A percentile compares a stretch with the other conserved stretches of the same genome.
phyloP scores from a whole-genome alignment of 2,329 filamentous ascomycete genomes.

The Fusarium piperis region DNA sequence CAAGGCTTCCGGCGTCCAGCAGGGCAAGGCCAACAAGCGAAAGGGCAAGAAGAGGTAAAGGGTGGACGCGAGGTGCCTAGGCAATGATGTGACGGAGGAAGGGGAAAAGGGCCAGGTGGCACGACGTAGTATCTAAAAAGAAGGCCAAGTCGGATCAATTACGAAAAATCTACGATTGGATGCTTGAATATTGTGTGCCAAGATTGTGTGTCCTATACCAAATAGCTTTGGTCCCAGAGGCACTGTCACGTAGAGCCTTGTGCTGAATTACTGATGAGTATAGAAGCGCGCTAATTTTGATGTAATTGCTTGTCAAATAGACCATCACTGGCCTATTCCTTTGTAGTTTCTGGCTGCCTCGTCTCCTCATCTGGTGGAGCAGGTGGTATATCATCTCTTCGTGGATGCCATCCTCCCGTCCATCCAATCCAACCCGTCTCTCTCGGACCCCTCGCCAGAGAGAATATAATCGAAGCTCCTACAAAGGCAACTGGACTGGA shows the following conservation, averaged over 20 bases:
- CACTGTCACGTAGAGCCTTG: background rate
- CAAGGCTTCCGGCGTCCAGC: conserved; percentile 60
- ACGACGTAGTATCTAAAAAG: conserved; percentile 10
- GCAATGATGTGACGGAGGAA: conserved; percentile 6
- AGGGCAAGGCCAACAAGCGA: conserved; percentile 61
- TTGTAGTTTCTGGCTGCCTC: background rate
- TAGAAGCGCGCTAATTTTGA: background rate
- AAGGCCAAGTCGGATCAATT: background rate
- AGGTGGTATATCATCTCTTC: conserved; percentile 15
- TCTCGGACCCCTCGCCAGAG: conserved; percentile 42
- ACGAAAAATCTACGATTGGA: background rate
- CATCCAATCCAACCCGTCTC: conserved; percentile 48
- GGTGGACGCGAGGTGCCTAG: background rate
- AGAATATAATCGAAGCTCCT: conserved; percentile 41
- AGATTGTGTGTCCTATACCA: background rate
- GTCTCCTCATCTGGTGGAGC: conserved; percentile 16
- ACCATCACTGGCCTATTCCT: background rate
- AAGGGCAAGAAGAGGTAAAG: conserved; percentile 64
- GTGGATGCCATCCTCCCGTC: conserved; percentile 43
- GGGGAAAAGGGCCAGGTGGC: background rate
- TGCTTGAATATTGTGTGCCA: background rate
- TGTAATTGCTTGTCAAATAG: background rate
- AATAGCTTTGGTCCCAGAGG: background rate
- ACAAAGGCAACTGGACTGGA: conserved; percentile 38
- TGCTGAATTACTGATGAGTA: background rate